These are phyloP conservation scores for Suillus subaureus DNA, from an alignment of 768 basidiomycete genomes.

Conservation along the genomic window DNA sequence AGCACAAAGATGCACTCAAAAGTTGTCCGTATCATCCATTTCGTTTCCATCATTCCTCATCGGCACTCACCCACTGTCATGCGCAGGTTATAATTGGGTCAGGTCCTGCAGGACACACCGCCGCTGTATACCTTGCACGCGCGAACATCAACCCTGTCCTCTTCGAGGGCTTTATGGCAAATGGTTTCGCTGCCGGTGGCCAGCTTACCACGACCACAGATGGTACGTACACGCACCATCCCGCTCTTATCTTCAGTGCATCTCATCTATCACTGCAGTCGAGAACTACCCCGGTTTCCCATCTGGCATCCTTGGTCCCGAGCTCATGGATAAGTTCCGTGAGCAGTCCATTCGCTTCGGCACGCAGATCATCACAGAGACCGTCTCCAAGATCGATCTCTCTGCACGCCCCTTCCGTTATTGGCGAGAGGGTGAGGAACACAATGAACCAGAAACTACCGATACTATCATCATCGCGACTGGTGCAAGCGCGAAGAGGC, in stretches of 20 bases:
- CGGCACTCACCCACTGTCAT: neutral
- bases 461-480: conserved; percentile 96
- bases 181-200: conserved; percentile 96
- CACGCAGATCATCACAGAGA: conserved; percentile 94
- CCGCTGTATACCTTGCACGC: conserved; percentile 93
- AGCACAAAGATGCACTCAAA: conserved; percentile 81
- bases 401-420: conserved; percentile 95
- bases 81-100: conserved; percentile 87
- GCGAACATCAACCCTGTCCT: conserved; percentile 95
- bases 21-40: conserved; percentile 47
- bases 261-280: conserved; percentile 46
- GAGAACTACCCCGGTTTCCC: conserved; percentile 99
- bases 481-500: conserved; percentile 92
- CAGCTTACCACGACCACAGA: conserved; percentile 98
- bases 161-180: conserved; percentile 99
- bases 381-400: conserved; percentile 92
- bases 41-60: neutral
- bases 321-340: conserved; percentile 99
- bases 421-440: conserved; percentile 92
- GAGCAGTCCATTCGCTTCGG: conserved; percentile 94
- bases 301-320: conserved; percentile 88
- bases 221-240: conserved; percentile 45
- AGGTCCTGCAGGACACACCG: conserved; percentile 95
- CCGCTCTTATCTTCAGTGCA: neutral
- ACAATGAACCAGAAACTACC: conserved; percentile 84